Evolutionary conservation across 2,329 filamentous ascomycete species (phyloP).

Genomic region (Sporothrix humicola): DNA sequence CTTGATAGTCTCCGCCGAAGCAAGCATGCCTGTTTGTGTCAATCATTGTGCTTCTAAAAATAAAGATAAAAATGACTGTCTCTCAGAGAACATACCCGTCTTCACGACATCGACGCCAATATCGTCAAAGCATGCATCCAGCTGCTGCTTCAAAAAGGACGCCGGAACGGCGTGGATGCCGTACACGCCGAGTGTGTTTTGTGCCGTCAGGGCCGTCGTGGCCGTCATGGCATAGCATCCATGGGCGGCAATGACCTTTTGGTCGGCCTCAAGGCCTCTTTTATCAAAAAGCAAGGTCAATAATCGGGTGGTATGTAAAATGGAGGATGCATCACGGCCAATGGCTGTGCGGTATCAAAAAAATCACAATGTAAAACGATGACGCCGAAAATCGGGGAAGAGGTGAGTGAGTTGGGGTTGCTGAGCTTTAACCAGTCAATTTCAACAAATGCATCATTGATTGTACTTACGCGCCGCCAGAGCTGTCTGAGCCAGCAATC

Average conservation of each 20-base stretch:
- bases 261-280: slow-evolving; percentile 92
- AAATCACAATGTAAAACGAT: neutral
- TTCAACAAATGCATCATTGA: neutral
- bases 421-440: neutral
- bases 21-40: slow-evolving; percentile 72
- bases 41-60: neutral
- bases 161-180: slow-evolving; percentile 81
- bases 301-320: neutral
- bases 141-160: slow-evolving; percentile 80
- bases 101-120: slow-evolving; percentile 90
- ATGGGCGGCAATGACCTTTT: slow-evolving; percentile 91
- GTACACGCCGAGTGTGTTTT: slow-evolving; percentile 85
- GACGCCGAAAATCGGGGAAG: slow-evolving; percentile 4
- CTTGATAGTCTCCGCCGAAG: slow-evolving; percentile 71
- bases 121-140: slow-evolving; percentile 82
- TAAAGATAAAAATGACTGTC: no score
- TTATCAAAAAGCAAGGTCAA: neutral
- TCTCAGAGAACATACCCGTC: slow-evolving; percentile 63
- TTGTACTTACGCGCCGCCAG: slow-evolving; percentile 75
- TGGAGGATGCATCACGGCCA: neutral
- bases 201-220: slow-evolving; percentile 92
- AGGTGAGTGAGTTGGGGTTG: neutral
- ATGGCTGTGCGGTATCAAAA: neutral
- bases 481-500: slow-evolving; percentile 88
- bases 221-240: slow-evolving; percentile 95